These are phyloP conservation scores for Stephania cephalantha DNA, from an alignment of 164 flowering plant genomes.

Conservation along the genomic window DNA sequence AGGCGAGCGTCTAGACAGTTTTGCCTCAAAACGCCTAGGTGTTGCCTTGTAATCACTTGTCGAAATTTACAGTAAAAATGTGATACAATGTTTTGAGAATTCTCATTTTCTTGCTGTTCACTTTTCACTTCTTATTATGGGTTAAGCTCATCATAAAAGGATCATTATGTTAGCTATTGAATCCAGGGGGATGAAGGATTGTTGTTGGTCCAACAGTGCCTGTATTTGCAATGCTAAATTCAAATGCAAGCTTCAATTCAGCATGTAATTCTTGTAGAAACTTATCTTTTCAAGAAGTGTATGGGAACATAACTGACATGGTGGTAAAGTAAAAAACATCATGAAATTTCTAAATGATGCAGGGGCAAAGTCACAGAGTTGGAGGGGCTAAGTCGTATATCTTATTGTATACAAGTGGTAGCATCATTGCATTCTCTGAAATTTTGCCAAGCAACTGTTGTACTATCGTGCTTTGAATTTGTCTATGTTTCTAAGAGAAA, in stretches of 20 bases:
- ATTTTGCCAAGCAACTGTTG: neutral
- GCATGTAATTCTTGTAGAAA: neutral
- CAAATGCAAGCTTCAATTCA: neutral
- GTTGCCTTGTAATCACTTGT: too few relatives aligned
- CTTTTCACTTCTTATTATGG: neutral
- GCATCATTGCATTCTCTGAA: neutral
- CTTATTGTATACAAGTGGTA: neutral
- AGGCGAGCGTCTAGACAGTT: too few relatives aligned
- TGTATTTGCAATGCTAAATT: neutral
- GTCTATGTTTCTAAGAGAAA: neutral
- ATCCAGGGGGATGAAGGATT: neutral
- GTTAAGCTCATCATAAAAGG: neutral
- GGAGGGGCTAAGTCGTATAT: neutral
- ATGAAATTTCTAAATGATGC: neutral
- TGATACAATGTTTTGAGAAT: too few relatives aligned
- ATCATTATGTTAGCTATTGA: neutral
- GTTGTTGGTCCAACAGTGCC: neutral
- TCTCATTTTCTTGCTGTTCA: too few relatives aligned
- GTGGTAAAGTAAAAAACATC: neutral
- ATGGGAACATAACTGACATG: neutral
- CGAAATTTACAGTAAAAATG: too few relatives aligned
- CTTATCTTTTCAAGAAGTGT: neutral
- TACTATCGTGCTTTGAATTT: neutral
- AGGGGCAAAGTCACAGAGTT: too few relatives aligned
- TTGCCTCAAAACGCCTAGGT: too few relatives aligned